Base-by-base conservation (phyloP, 352 stramenopile genomes). In the Pythium myriotylum region DNA sequence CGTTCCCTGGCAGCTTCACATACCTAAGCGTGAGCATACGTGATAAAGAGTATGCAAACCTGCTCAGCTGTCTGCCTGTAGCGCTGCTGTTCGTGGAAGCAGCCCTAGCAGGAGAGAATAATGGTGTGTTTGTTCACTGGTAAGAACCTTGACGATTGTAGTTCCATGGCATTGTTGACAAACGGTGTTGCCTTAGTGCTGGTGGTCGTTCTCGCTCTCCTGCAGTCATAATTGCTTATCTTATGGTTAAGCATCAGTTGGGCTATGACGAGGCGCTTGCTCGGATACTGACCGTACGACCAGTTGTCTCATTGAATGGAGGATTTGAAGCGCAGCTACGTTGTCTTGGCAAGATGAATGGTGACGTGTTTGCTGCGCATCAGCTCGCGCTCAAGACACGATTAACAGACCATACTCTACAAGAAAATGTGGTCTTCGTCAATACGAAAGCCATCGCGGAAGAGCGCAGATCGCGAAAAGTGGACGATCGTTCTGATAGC, bases 21-120 rank as follows among this genome's bases (percentile, higher is more conserved):
- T 97, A 97, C 72, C 68, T 97, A 39, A 96, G 83, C 59, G 65
- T 97, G n/a, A 84, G 79, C 54, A 80, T 97, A 24, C 80, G 91
- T 23, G 91, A 97, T 70, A 96, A 96, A 55, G 89, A 96, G 54
- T 86, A 94, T 54, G 71, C 91, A 2, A 95, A 96, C 48, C 59
- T 97, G 59, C 75, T 97, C 14, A 94, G 88, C 61, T 93, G 80
- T 35, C 68, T 97, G 2, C 88, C 88, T 0, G 55, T 89, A 24
- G 77, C 84, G 2, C 76, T 78, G 7, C 65, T 95, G 1, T 97
- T 97, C 59, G 81, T 97, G 22, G 75, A 93, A 35, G 73, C 77
- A 24, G 89, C 76, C 0, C 55, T 95, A 2, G 40, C 19, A 20
- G 1, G 19, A 23, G 40, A 76, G 12, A 55, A 75, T 23, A 84